Percentiles rank a stretch among this genome's conserved stretches.
Conservation (phyloP, 129 eudicot genomes). For the Heracleum sosnowskyi region DNA sequence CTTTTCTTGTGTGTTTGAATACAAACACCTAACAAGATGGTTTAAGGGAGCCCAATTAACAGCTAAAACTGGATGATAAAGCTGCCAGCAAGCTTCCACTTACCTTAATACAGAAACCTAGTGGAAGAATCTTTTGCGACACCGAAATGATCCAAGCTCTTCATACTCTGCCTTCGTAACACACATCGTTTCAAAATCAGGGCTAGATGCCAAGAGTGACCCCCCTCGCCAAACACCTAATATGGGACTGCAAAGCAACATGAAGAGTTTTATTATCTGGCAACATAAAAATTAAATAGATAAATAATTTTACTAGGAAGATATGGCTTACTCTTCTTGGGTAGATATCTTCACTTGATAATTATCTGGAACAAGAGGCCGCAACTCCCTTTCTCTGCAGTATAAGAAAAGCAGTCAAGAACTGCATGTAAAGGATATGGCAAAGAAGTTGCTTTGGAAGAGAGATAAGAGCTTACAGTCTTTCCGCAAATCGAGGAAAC, state of each 20-base stretch:
- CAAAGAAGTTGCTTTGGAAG: conserved; percentile 5
- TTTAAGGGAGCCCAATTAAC: background rate
- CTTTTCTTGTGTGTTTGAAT: background rate
- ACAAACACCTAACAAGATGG: background rate
- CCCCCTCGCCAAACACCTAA: conserved; percentile 99
- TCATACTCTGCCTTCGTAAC: conserved; percentile 89
- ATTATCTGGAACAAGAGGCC: conserved; percentile 89
- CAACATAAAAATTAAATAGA: background rate
- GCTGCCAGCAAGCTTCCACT: background rate
- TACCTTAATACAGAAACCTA: conserved; percentile 18
- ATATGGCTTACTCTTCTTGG: conserved; percentile 78
- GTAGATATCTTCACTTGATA: conserved; percentile 76
- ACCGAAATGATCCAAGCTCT: conserved; percentile 87
- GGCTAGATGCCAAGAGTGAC: conserved; percentile 95
- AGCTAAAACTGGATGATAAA: background rate
- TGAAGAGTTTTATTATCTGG: background rate
- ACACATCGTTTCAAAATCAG: conserved; percentile 94
- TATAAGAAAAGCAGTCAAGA: conserved; percentile 11
- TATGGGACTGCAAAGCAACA: conserved; percentile 55
- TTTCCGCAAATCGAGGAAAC: conserved; percentile 78
- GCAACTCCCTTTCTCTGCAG: conserved; percentile 89
- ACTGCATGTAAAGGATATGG: background rate
- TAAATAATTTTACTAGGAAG: background rate
- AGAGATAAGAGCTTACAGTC: conserved; percentile 55
- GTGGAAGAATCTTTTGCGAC: conserved; percentile 85